Evolutionary conservation across 2,329 filamentous ascomycete genomes (phyloP).

Genomic region (Boeremia exigua): DNA sequence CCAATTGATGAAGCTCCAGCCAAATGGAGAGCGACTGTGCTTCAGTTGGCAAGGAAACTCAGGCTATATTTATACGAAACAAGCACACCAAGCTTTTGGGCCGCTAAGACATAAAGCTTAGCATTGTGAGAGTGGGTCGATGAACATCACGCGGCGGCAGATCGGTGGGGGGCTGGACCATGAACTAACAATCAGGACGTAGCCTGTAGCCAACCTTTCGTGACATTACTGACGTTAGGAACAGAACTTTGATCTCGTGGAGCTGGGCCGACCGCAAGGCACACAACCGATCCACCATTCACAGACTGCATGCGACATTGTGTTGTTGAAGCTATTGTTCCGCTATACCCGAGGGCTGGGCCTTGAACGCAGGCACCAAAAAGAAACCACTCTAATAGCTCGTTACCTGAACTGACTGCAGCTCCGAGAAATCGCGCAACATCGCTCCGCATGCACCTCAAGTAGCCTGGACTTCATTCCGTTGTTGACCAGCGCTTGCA

Average conservation of each 20-base stretch:
- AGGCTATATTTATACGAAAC: background rate
- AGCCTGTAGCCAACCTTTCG: background rate
- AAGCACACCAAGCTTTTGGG: constrained; percentile 16
- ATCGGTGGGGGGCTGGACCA: constrained; percentile 11
- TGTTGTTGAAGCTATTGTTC: background rate
- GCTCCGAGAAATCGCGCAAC: constrained; percentile 11
- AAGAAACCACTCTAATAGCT: too few relatives aligned
- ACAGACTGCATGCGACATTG: too few relatives aligned
- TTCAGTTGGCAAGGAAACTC: background rate
- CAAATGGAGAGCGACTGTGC: background rate
- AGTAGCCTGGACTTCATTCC: background rate
- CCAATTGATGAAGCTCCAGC: background rate
- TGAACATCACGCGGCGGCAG: background rate
- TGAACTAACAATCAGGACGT: background rate
- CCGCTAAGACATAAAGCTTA: constrained; percentile 7
- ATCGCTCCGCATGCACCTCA: background rate
- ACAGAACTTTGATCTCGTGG: background rate
- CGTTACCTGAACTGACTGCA: too few relatives aligned
- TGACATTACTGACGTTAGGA: background rate
- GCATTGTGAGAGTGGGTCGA: constrained; percentile 5
- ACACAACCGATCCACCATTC: background rate
- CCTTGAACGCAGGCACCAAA: too few relatives aligned
- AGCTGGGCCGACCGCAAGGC: too few relatives aligned
- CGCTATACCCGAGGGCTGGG: too few relatives aligned
- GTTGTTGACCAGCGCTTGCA: background rate